Base-by-base conservation (phyloP, 1,139 yeast genomes). In the Suhomyces bribrorum region DNA sequence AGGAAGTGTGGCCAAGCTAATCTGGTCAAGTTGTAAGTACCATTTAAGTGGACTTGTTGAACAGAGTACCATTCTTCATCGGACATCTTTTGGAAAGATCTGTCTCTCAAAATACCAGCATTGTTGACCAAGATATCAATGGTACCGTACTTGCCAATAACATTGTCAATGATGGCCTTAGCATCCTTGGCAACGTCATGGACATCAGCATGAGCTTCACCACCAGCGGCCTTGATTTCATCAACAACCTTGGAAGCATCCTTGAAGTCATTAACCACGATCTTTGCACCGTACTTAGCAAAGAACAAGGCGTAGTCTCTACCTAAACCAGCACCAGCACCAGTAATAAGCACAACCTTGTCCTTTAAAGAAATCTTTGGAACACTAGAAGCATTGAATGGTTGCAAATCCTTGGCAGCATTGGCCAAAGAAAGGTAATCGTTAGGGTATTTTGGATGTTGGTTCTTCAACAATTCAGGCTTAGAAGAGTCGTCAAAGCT, bases 281-380 rank as follows among this genome's bases (percentile, higher is more conserved):
- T 95, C 69, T 86, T 89, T 31, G 97, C 97, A 47, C 97, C 97
- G 50, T 87, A 86, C 61, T 77, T 85, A 43, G 95, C 97, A 57
- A 86, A 82, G 63, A 80, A 75, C 42, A 80, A 65, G 14, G 97
- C 96, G 64, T 92, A 95, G 46, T 90, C 87, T 59, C 84, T 81
- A 50, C 98, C 98, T 53, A 92, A 77, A 43, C 98, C 98, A 42
- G 88, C 85, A 53, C 97, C 97, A 36, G 96, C 94, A 53, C 98
- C 98, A 28, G 97, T 92, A 41, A 92, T 81, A 47, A 92, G 77
- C 36, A 88, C 97, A 43, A 90, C 97, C 66, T 85, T 86, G 53
- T 73, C 89, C 60, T 81, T 83, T 62, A 90, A 70, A 29, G 87
- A 77, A 28, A 77, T 61, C 30, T 60, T 52, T 29, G 81, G 76